Base-by-base conservation (phyloP, 495 filamentous ascomycete species). In the Penicillium nucicola region DNA sequence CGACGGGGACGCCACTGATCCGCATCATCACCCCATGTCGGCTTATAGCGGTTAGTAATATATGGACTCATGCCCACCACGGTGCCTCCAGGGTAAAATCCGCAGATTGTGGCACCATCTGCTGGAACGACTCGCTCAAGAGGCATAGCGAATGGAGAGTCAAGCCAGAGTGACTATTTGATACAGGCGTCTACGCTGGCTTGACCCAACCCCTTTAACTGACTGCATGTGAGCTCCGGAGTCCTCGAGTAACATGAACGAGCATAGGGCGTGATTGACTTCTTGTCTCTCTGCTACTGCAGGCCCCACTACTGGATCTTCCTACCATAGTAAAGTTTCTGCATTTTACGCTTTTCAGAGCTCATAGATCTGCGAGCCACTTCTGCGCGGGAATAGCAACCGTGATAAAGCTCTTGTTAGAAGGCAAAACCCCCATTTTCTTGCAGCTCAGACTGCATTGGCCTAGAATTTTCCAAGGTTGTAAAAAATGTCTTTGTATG, bases 151-250 rank as follows among this genome's bases (percentile, higher is more conserved):
- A 75, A 63, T 14, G 67, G 62, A n/a, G 71, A 62, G 46, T 72
- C 63, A 22, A 72, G 61, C 30, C 83, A 75, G 66, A 84, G 77
- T 8, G 77, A 71, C 60, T 86, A 84, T 56, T 82, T 84, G 35
- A 86, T 74, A 52, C 55, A 55, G 5, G 71, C 71, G 34, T 68
- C 56, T 5, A 74, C n/a, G 6, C 30, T 33, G 25, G 8, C 23
- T 14, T n/a, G 25, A 25, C 25, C 39, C 5, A 42, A 42, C 25
- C 39, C 39, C 22, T 23, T 23, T 7, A 23, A 23, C 1, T 23
- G 2, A 5, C 22, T 23, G 22, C 22, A 23, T 3, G 22, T 23
- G 22, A 23, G 22, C n/a, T n/a, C n/a, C n/a, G 22, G 22, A n/a
- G n/a, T n/a, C n/a, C 22, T 23, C 22, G 22, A 23, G 22, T 23